A percentile compares a stretch with the other conserved stretches of the same genome.
Conservation (phyloP, 2,329 filamentous ascomycete species). For the Ophiostoma quercus region DNA sequence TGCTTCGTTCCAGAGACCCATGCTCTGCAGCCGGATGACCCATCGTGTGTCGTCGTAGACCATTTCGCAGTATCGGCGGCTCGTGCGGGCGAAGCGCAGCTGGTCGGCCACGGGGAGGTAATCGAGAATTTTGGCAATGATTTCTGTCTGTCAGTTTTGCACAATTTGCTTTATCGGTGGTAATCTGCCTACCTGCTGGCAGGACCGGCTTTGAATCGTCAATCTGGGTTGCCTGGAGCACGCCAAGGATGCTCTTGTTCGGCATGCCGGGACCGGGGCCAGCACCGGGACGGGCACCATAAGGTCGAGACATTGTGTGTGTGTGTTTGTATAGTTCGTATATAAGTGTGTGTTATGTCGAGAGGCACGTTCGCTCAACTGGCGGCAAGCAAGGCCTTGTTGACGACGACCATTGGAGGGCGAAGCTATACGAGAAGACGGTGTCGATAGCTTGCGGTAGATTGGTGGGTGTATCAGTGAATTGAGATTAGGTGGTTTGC, state of each 20-base stretch:
- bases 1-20: slow-evolving; percentile 86
- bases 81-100: slow-evolving; percentile 77
- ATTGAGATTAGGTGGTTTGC: background rate
- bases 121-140: slow-evolving; percentile 81
- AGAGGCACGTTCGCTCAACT: slow-evolving; percentile 15
- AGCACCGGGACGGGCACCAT: slow-evolving; percentile 32
- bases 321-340: background rate
- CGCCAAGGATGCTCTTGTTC: slow-evolving; percentile 58
- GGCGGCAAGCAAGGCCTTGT: slow-evolving; percentile 21
- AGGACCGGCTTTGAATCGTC: slow-evolving; percentile 70
- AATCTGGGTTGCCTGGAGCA: slow-evolving; percentile 75
- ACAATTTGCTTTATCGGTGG: no score
- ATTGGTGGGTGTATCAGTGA: background rate
- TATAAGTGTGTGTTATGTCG: background rate
- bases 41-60: slow-evolving; percentile 96
- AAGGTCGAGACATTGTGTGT: slow-evolving; percentile 16
- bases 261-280: slow-evolving; percentile 34
- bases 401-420: slow-evolving; percentile 19
- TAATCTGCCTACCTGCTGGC: slow-evolving; percentile 62
- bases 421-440: slow-evolving; percentile 5
- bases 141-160: slow-evolving; percentile 52
- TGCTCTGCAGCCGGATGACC: slow-evolving; percentile 77
- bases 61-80: slow-evolving; percentile 89
- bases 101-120: slow-evolving; percentile 82
- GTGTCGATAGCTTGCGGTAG: slow-evolving; percentile 2